phyloP scores from a whole-genome alignment of 2,329 filamentous ascomycete species.

The Diaporthe helianthi region DNA sequence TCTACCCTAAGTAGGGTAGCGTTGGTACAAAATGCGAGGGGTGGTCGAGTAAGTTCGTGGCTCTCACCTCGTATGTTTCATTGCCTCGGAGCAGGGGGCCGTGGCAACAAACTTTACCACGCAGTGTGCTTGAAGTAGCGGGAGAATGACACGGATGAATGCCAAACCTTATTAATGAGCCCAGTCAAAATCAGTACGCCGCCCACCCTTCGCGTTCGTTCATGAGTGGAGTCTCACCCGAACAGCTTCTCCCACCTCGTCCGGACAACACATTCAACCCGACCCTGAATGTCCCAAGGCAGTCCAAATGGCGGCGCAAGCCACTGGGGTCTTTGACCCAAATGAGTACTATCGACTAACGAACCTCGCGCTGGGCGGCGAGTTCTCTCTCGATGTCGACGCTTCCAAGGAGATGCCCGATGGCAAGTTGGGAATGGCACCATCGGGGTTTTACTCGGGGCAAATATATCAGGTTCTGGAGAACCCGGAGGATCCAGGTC shows the following conservation, averaged over 20 bases:
- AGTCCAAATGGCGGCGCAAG: conserved; percentile 23
- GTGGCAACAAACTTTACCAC: conserved; percentile 9
- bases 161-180: conserved; percentile 23
- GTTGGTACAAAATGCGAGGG: background rate
- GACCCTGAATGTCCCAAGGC: conserved; percentile 9
- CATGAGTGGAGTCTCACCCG: background rate
- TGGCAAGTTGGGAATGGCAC: conserved; percentile 1
- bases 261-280: background rate
- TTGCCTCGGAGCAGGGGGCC: conserved; percentile 17
- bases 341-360: conserved; percentile 25
- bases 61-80: conserved; percentile 23
- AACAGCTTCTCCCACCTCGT: background rate
- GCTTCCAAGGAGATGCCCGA: background rate
- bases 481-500: background rate
- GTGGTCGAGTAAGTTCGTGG: conserved; percentile 10
- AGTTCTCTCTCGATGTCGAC: conserved; percentile 24
- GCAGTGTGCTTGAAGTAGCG: conserved; percentile 6
- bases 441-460: conserved; percentile 13
- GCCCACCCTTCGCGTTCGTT: background rate
- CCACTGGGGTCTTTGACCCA: conserved; percentile 26
- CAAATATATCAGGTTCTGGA: conserved; percentile 26
- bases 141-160: conserved; percentile 10
- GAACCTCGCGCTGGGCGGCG: conserved; percentile 27
- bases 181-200: background rate
- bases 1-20: no score